Conservation (phyloP, 169 alveolate genomes). For the Cryptosporidium xiaoi region DNA sequence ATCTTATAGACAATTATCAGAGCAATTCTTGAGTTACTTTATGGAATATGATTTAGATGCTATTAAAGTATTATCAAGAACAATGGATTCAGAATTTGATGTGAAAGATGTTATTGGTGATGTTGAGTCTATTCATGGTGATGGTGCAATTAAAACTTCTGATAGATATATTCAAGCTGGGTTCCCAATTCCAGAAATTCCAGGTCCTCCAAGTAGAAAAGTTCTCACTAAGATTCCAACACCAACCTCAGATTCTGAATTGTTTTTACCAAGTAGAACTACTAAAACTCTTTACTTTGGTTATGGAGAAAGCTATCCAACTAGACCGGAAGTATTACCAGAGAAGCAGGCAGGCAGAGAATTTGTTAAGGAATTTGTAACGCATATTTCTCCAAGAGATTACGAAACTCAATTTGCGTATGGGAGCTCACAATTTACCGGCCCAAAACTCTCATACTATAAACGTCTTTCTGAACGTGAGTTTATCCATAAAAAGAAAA, state of each 20-base stretch:
- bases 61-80: background rate
- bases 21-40: conserved; percentile 21
- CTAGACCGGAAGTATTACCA: conserved; percentile 42
- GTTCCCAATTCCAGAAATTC: conserved; percentile 61
- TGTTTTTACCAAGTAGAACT: background rate
- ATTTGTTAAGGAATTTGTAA: conserved; percentile 13
- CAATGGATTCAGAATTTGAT: background rate
- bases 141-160: conserved; percentile 36
- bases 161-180: conserved; percentile 21
- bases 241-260: conserved; percentile 15
- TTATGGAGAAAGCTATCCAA: background rate
- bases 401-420: conserved; percentile 40
- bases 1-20: conserved; percentile 17
- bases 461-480: conserved; percentile 69
- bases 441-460: conserved; percentile 29
- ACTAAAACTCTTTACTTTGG: conserved; percentile 8
- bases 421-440: conserved; percentile 17
- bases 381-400: conserved; percentile 29
- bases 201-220: conserved; percentile 66
- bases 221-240: background rate
- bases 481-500: conserved; percentile 9
- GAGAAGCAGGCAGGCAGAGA: conserved; percentile 36
- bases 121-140: background rate
- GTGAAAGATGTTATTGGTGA: conserved; percentile 22
- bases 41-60: background rate